phyloP scores from a whole-genome alignment of 2,329 filamentous ascomycete species.

The Cercospora sojina region DNA sequence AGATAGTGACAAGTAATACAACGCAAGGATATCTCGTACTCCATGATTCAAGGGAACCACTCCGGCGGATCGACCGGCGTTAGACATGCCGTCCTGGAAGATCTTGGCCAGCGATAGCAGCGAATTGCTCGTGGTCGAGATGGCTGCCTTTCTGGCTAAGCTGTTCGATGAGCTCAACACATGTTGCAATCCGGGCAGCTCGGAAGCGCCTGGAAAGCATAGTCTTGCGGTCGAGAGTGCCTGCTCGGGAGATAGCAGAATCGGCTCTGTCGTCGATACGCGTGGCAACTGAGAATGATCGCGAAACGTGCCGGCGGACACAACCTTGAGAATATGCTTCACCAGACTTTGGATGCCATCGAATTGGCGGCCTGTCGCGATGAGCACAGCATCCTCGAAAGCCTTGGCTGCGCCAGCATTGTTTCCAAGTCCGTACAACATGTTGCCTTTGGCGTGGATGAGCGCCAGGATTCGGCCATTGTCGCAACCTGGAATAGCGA shows the following conservation, averaged over 20 bases:
- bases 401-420: slow-evolving; percentile 77
- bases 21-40: slow-evolving; percentile 85
- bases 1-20: slow-evolving; percentile 94
- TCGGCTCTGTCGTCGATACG: slow-evolving; percentile 55
- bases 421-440: slow-evolving; percentile 87
- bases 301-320: slow-evolving; percentile 45
- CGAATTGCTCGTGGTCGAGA: slow-evolving; percentile 94
- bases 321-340: slow-evolving; percentile 68
- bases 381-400: slow-evolving; percentile 92
- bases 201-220: slow-evolving; percentile 73
- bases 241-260: slow-evolving; percentile 78
- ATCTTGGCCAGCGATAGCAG: slow-evolving; percentile 94
- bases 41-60: slow-evolving; percentile 58
- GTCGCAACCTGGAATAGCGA: slow-evolving; percentile 77
- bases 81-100: slow-evolving; percentile 92
- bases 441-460: slow-evolving; percentile 96
- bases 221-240: slow-evolving; percentile 79
- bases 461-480: slow-evolving; percentile 92
- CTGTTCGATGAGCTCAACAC: slow-evolving; percentile 60
- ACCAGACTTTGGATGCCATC: slow-evolving; percentile 77
- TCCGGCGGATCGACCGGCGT: slow-evolving; percentile 51
- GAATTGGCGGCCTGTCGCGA: slow-evolving; percentile 72
- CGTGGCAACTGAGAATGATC: slow-evolving; percentile 17
- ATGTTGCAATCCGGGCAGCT: slow-evolving; percentile 75
- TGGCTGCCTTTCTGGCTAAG: slow-evolving; percentile 71